These are phyloP conservation scores for Anethum foeniculum DNA, from an alignment of 140 eudicot species.

Conservation along the genomic window DNA sequence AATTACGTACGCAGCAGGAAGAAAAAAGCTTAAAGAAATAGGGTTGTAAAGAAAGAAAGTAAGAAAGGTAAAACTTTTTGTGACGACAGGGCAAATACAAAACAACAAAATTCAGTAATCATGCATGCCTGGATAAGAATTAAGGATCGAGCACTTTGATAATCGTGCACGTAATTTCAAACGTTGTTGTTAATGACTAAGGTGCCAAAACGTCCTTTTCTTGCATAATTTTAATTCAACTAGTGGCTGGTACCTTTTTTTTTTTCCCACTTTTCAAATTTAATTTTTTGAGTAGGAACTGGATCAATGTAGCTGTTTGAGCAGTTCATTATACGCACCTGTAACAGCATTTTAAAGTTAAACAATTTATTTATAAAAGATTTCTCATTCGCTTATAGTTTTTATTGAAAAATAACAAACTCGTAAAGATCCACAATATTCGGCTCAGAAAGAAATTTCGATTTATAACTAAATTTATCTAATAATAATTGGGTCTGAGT, in stretches of 20 bases:
- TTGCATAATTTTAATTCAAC: neutral
- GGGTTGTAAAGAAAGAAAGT: neutral
- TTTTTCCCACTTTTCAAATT: neutral
- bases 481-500: too few relatives aligned
- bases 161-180: slow-evolving; percentile 14
- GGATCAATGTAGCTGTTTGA: neutral
- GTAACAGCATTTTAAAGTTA: neutral
- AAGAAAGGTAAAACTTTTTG: neutral
- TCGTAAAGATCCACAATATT: too few relatives aligned
- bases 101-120: slow-evolving; percentile 7
- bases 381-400: too few relatives aligned
- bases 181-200: slow-evolving; percentile 3
- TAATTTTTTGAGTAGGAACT: neutral
- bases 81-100: neutral
- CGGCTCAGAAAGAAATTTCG: too few relatives aligned
- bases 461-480: too few relatives aligned
- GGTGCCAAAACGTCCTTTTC: slow-evolving; percentile 12
- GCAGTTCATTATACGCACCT: neutral
- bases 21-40: neutral
- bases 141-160: neutral
- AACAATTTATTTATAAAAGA: too few relatives aligned
- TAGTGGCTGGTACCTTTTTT: too few relatives aligned
- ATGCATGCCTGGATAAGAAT: slow-evolving; percentile 11
- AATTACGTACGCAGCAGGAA: neutral
- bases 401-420: too few relatives aligned